Conservation (phyloP, 495 filamentous ascomycete genomes). For the Daldinia caldariorum region DNA sequence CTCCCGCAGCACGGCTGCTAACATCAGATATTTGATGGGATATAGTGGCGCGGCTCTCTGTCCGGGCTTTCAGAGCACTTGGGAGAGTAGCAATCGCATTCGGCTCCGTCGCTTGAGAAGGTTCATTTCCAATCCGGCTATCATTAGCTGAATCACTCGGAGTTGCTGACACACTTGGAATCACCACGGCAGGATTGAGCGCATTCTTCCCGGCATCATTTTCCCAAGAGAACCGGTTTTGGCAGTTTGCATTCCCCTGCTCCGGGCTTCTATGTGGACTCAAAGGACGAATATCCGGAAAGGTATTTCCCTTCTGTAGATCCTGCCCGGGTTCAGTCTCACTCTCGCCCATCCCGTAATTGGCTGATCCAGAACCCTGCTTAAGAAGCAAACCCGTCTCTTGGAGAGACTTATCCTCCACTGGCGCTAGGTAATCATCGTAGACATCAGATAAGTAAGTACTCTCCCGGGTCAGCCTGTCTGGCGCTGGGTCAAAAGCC, state of each 20-base stretch:
- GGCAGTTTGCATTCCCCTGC: conserved; percentile 29
- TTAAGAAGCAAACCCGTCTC: conserved; percentile 39
- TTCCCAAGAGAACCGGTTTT: conserved; percentile 66
- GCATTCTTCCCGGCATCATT: conserved; percentile 45
- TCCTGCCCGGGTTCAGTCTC: conserved; percentile 4
- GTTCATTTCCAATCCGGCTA: background rate
- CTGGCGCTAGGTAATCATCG: conserved; percentile 55
- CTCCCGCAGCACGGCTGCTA: conserved; percentile 47
- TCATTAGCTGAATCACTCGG: conserved; percentile 3
- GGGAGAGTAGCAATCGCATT: conserved; percentile 6
- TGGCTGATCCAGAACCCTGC: conserved; percentile 1
- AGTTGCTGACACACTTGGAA: conserved; percentile 13
- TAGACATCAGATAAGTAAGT: conserved; percentile 59
- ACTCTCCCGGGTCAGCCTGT: conserved; percentile 51
- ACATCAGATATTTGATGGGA: conserved; percentile 52
- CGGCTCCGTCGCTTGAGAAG: conserved; percentile 1
- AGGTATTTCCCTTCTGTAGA: conserved; percentile 20
- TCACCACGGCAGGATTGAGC: conserved; percentile 13
- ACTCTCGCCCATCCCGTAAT: background rate
- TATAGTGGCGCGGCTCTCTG: conserved; percentile 30
- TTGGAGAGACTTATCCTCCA: conserved; percentile 48
- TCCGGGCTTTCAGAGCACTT: conserved; percentile 20
- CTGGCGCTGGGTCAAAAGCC: conserved; percentile 39
- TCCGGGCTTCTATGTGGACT: conserved; percentile 32
- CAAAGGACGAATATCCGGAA: conserved; percentile 33